Evolutionary conservation across 2,329 filamentous ascomycete genomes (phyloP).

Genomic region (Talaromyces sp.): DNA sequence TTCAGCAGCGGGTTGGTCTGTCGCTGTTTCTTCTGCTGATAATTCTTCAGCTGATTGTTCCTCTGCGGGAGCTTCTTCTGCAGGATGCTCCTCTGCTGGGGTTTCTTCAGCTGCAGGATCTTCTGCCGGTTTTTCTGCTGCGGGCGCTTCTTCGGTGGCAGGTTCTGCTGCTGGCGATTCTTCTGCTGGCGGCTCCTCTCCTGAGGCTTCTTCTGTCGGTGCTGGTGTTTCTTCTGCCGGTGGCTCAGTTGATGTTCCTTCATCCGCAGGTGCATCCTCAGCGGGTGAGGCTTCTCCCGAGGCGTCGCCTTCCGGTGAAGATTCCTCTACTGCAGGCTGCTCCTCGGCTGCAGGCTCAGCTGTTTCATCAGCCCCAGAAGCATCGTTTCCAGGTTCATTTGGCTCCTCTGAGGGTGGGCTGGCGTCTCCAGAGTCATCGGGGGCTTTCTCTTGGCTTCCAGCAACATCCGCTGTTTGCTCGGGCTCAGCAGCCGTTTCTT

Average conservation of each 20-base stretch:
- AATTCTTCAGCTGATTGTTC: conserved; percentile 14
- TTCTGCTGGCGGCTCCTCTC: conserved; percentile 12
- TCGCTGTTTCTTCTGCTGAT: conserved; percentile 10
- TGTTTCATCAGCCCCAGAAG: conserved; percentile 5
- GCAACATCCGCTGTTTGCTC: conserved; percentile 18
- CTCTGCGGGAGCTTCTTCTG: conserved; percentile 12
- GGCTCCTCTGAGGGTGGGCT: not conserved
- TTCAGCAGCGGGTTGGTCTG: conserved; percentile 11
- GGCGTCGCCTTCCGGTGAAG: conserved; percentile 7
- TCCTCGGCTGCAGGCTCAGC: not conserved
- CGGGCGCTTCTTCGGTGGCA: not conserved
- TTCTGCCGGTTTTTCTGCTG: not conserved
- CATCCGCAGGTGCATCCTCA: conserved; percentile 10
- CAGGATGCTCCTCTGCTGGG: conserved; percentile 8
- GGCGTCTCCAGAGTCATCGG: not conserved
- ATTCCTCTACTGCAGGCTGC: conserved; percentile 3
- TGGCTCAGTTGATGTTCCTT: conserved; percentile 11
- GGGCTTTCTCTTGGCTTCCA: conserved; percentile 4
- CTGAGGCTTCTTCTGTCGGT: conserved; percentile 9
- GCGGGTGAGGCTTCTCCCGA: conserved; percentile 2
- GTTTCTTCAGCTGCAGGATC: not conserved
- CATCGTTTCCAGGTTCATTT: not conserved
- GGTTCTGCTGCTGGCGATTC: conserved; percentile 13
- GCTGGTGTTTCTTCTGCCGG: conserved; percentile 5
- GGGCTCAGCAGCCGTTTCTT: conserved; percentile 14